Base-by-base conservation (phyloP, 164 flowering plant species). In the Vitis rupestris region DNA sequence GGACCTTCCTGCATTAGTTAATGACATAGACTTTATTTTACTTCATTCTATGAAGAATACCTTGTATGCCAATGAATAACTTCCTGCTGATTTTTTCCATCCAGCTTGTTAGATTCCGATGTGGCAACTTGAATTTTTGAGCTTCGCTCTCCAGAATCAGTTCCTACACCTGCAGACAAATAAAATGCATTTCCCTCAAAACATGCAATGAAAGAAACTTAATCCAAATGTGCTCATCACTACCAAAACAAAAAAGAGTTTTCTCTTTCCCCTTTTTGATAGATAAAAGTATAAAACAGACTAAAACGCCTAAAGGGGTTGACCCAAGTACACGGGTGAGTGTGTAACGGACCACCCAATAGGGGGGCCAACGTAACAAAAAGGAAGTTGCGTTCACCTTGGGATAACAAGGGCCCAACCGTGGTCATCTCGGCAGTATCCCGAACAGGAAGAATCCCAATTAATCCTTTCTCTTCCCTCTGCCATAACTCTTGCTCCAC, bases 401-500 rank as follows among this genome's bases (percentile, higher is more conserved):
- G 77, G 65, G 92, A 83, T 59, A 85, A 65, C 54, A 75, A 54
- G 1, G 92, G 62, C 65, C 82, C 85, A 9, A 75, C 83, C 2
- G 90, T 62, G 0, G 86, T 52, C 49, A 84, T 57, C 70, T 88
- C 97, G 8, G 87, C 88, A 17, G 90, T 83, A 82, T 93, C 99
- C 52, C 97, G 84, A 67, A 96, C 95, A 0, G 99, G 99, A 48
- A 96, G 72, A 70, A 93, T 90, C 12, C 99, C 99, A 69, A 96
- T 96, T 58, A 96, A 68, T 1, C 99, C 99, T 81, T 90, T 96
- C 81, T 96, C 98, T 76, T 96, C 99, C 70, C 90, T 85, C 87
- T 96, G 99, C 99, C 99, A 96, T 9, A 96, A 74, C 81, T 96
- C 99, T 80, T 96, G 99, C 86, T 96, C 98, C 80, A 96, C 99